A percentile compares a stretch with the other conserved stretches of the same genome.
Evolutionary conservation across 257 asterid species (phyloP).

Genomic region (Fraxinus anomala): DNA sequence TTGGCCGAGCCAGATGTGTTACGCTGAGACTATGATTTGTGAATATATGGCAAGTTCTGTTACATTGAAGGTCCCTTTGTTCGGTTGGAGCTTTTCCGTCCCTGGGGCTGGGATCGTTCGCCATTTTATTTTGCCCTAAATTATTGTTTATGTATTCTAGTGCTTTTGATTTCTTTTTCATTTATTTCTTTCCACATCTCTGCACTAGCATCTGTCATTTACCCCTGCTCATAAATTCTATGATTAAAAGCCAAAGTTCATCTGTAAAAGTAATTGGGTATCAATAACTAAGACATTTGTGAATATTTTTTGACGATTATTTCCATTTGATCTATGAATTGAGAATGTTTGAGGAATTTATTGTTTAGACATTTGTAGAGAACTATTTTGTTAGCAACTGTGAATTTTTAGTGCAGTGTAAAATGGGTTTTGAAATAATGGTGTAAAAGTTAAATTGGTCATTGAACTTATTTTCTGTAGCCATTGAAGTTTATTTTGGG

Average conservation of each 20-base stretch:
- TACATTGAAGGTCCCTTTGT: neutral
- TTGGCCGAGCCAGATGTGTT: constrained; percentile 73
- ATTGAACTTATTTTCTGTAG: too few relatives aligned
- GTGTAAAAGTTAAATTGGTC: too few relatives aligned
- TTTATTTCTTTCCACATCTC: neutral
- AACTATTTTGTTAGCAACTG: too few relatives aligned
- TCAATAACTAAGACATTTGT: neutral
- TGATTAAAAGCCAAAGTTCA: neutral
- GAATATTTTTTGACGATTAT: neutral
- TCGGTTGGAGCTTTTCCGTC: neutral
- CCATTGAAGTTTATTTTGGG: too few relatives aligned
- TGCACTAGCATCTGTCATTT: neutral
- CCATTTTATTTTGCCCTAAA: neutral
- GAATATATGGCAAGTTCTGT: neutral
- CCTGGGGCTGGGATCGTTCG: neutral
- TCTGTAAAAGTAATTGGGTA: neutral
- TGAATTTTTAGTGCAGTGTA: too few relatives aligned
- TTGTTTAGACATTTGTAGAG: too few relatives aligned
- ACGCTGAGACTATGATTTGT: constrained; percentile 32
- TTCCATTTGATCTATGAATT: too few relatives aligned
- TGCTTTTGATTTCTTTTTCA: neutral
- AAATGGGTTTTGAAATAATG: too few relatives aligned
- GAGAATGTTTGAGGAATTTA: neutral
- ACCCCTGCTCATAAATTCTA: neutral
- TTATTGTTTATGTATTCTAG: neutral